Base-by-base conservation (phyloP, 352 stramenopile species). In the Phytophthora citricola region DNA sequence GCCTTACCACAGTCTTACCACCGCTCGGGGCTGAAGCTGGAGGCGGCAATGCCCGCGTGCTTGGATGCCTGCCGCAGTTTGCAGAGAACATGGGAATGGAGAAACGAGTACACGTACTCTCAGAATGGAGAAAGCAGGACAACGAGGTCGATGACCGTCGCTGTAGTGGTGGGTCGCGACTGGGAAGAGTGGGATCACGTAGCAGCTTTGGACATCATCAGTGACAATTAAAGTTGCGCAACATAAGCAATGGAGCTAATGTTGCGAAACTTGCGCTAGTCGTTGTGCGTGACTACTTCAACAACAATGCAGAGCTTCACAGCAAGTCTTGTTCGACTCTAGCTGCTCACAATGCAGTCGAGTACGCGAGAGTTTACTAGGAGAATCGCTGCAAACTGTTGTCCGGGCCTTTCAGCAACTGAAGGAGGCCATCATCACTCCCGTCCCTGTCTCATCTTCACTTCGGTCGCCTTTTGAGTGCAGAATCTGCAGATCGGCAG, bases 141-240 rank as follows among this genome's bases (percentile, higher is more conserved):
- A 26, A 26, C 29, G 29, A 32, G 31, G 31, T 36, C 31, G 31
- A 36, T 36, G 31, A 14, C 11, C 7, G 31, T 14, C 6, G 9
- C 6, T 5, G 29, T 34, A 10, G 6, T 34, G 31, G 31, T 36
- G 31, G 29, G 10, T 6, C 7, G 29, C 31, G 31, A 11, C 7
- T 11, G 8, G 31, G 9, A 38, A 45, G 54, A 45, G 54, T 62
- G 43, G 43, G 43, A 62, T 62, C 54, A 46, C 31, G 20, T 62
- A 6, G 24, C 8, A 34, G 17, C 8, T n/a, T 15, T 29, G 31
- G 43, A 32, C 27, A 61, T 61, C 55, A 63, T 47, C 55, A 56
- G 9, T 12, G 15, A 31, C 41, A 51, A 34, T 41, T 51, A 51
- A 26, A 32, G 20, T 44, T 17, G 24, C 2, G 29, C 53, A 52